Evolutionary conservation across 2,329 filamentous ascomycete genomes (phyloP).

Genomic region (Hypoxylon sp.): DNA sequence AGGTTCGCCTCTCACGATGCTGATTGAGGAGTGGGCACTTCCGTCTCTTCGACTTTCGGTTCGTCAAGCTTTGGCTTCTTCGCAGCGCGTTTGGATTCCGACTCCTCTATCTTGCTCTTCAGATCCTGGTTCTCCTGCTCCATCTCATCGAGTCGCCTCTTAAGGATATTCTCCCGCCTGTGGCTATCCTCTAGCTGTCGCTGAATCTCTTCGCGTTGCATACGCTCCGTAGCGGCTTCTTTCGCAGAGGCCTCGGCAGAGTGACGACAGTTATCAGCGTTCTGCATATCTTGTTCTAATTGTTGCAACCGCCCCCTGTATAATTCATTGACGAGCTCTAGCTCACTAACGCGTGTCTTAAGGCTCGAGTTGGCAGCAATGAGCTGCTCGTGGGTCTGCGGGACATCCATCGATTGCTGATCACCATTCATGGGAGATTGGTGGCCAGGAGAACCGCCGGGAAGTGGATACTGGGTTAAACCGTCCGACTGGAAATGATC

Average conservation of each 20-base stretch:
- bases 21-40: slow-evolving; percentile 47
- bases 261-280: slow-evolving; percentile 67
- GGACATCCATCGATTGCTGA: slow-evolving; percentile 75
- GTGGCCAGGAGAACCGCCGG: slow-evolving; percentile 68
- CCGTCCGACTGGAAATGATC: slow-evolving; percentile 75
- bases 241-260: slow-evolving; percentile 67
- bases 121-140: slow-evolving; percentile 68
- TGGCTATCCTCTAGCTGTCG: slow-evolving; percentile 82
- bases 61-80: slow-evolving; percentile 51
- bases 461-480: slow-evolving; percentile 65
- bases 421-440: slow-evolving; percentile 68
- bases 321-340: slow-evolving; percentile 93
- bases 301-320: slow-evolving; percentile 83
- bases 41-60: slow-evolving; percentile 42
- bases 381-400: slow-evolving; percentile 85
- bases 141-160: slow-evolving; percentile 84
- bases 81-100: slow-evolving; percentile 48
- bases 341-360: slow-evolving; percentile 95
- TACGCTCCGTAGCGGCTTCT: slow-evolving; percentile 70
- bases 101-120: slow-evolving; percentile 49
- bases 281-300: slow-evolving; percentile 82
- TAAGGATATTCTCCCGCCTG: slow-evolving; percentile 83
- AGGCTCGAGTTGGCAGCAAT: slow-evolving; percentile 85
- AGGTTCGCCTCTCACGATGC: slow-evolving; percentile 38
- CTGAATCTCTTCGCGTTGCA: slow-evolving; percentile 66